Conservation (phyloP, 106 monocot genomes). For the Amphibolis antarctica region DNA sequence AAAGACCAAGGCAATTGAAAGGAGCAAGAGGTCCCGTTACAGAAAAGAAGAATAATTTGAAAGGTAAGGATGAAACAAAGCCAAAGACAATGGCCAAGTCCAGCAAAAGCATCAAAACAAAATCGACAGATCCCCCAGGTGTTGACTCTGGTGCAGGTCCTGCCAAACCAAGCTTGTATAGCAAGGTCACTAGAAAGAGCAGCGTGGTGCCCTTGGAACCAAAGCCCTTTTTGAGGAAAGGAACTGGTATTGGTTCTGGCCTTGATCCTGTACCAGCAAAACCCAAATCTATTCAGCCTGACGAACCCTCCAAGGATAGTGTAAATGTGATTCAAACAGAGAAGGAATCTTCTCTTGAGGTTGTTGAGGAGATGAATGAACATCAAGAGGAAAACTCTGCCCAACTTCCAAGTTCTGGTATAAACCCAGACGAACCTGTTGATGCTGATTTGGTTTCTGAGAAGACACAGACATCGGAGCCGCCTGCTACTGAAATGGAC, state of each 20-base stretch:
- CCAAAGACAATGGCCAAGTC: slow-evolving; percentile 21
- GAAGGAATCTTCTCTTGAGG: slow-evolving; percentile 11
- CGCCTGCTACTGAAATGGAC: slow-evolving; percentile 15
- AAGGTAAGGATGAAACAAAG: slow-evolving; percentile 38
- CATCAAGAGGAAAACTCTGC: neutral
- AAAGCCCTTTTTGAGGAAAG: slow-evolving; percentile 40
- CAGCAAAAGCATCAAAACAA: slow-evolving; percentile 30
- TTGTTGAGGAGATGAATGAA: neutral
- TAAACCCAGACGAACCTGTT: slow-evolving; percentile 16
- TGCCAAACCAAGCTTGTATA: slow-evolving; percentile 54
- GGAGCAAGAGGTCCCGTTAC: slow-evolving; percentile 19
- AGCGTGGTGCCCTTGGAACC: slow-evolving; percentile 86
- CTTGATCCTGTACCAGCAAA: neutral
- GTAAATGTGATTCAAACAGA: slow-evolving; percentile 29
- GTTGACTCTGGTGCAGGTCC: slow-evolving; percentile 27
- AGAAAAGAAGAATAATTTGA: slow-evolving; percentile 26
- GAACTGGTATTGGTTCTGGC: neutral
- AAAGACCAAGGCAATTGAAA: slow-evolving; percentile 23
- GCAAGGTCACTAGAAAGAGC: slow-evolving; percentile 72
- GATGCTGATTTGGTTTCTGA: slow-evolving; percentile 24
- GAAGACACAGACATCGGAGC: slow-evolving; percentile 18
- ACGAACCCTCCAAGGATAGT: slow-evolving; percentile 31
- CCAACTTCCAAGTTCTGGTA: neutral
- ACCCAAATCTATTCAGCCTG: slow-evolving; percentile 17
- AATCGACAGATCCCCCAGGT: slow-evolving; percentile 17